phyloP scores from a whole-genome alignment of 208 protist genomes.

The Wallacemonas sp. region DNA sequence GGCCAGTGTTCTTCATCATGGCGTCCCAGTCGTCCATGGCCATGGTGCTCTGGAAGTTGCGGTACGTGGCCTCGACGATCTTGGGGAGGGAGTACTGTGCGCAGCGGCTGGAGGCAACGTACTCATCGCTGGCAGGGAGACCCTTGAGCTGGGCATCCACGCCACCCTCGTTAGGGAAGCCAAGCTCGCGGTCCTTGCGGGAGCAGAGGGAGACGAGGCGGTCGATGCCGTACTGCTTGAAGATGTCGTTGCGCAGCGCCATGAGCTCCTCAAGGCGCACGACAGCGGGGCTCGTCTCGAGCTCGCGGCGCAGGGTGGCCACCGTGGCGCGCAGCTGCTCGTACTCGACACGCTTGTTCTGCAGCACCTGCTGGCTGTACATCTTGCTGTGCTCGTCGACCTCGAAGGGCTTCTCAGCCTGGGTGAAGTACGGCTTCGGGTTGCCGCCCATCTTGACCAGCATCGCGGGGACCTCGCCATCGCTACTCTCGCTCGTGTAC shows the following conservation, averaged over 20 bases:
- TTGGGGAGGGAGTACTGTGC: constrained; percentile 85
- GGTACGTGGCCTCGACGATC: constrained; percentile 71
- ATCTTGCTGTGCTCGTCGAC: constrained; percentile 88
- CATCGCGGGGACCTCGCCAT: constrained; percentile 70
- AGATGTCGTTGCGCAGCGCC: constrained; percentile 61
- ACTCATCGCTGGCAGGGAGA: constrained; percentile 50
- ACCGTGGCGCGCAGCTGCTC: constrained; percentile 74
- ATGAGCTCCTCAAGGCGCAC: constrained; percentile 65
- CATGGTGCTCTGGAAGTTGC: constrained; percentile 76
- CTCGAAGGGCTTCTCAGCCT: constrained; percentile 53
- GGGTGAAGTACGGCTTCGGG: constrained; percentile 67
- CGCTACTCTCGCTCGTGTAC: constrained; percentile 80
- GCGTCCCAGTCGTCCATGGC: constrained; percentile 63
- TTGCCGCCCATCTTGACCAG: constrained; percentile 68
- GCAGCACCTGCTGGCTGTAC: constrained; percentile 85
- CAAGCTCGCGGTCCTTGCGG: constrained; percentile 69
- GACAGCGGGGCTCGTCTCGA: constrained; percentile 57
- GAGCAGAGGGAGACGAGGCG: constrained; percentile 71
- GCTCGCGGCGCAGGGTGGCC: constrained; percentile 40
- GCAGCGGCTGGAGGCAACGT: constrained; percentile 49
- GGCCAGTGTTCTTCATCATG: constrained; percentile 46
- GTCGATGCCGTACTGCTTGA: constrained; percentile 69
- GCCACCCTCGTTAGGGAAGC: constrained; percentile 72
- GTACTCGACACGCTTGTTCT: constrained; percentile 87
- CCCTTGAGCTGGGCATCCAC: constrained; percentile 41